phyloP scores from a whole-genome alignment of 2,329 filamentous ascomycete species.

The Botrytis fragariae region DNA sequence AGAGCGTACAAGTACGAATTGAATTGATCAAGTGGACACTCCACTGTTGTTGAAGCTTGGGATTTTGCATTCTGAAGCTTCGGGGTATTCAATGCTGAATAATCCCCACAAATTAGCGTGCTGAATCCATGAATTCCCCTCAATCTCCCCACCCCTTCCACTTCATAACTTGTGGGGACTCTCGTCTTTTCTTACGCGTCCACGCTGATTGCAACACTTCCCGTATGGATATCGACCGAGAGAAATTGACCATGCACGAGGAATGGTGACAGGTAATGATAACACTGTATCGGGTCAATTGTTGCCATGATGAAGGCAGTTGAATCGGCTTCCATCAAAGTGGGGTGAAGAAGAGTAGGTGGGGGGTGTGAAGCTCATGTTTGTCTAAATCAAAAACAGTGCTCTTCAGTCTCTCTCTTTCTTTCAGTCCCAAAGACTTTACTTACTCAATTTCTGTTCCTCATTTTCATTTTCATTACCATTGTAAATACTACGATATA shows the following conservation, averaged over 20 bases:
- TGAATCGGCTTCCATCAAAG: neutral
- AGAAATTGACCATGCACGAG: neutral
- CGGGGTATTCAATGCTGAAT: neutral
- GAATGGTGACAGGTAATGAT: neutral
- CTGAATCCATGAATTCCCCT: conserved; percentile 1
- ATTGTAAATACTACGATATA: neutral
- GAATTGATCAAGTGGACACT: neutral
- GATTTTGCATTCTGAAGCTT: conserved; percentile 3
- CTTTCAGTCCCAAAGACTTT: neutral
- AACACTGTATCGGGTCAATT: neutral
- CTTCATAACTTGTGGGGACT: conserved; percentile 7
- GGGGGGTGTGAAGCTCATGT: neutral
- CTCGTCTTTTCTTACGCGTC: neutral
- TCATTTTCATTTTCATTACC: neutral
- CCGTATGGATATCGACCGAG: neutral
- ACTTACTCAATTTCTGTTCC: neutral
- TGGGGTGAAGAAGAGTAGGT: neutral
- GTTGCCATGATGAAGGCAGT: neutral
- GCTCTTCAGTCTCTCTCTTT: neutral
- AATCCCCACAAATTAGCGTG: conserved; percentile 9
- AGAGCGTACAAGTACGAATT: neutral
- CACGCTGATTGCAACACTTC: neutral
- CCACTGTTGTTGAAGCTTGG: conserved; percentile 6
- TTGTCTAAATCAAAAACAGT: neutral
- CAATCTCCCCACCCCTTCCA: conserved; percentile 8